phyloP scores from a whole-genome alignment of 2,329 filamentous ascomycete species.

The Alternaria sp. region DNA sequence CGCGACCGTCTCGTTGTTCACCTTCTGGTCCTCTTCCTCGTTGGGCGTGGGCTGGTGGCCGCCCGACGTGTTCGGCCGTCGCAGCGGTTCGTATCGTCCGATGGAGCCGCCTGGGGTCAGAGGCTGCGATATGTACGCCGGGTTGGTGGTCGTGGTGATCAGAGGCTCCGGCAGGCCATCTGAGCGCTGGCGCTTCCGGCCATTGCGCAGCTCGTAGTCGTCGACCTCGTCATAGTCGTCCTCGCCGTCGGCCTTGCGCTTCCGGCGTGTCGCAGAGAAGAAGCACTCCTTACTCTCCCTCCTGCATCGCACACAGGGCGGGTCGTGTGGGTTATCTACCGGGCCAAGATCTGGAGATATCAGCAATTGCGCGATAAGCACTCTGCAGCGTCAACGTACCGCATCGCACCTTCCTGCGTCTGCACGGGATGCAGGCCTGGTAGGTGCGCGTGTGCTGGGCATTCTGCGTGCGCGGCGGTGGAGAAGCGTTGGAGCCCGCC shows the following conservation, averaged over 20 bases:
- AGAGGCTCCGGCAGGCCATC: conserved; percentile 50
- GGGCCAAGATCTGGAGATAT: conserved; percentile 36
- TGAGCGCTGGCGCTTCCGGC: conserved; percentile 69
- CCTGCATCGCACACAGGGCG: conserved; percentile 90
- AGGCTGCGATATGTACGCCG: conserved; percentile 55
- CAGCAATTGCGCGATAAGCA: background rate
- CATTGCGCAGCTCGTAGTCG: conserved; percentile 75
- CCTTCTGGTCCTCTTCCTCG: conserved; percentile 62
- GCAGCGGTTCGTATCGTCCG: conserved; percentile 70
- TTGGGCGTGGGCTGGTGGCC: conserved; percentile 28
- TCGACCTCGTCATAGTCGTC: conserved; percentile 53
- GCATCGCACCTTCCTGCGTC: conserved; percentile 64
- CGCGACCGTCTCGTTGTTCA: conserved; percentile 65
- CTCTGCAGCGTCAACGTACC: conserved; percentile 44
- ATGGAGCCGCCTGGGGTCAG: conserved; percentile 70
- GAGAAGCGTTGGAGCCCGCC: conserved; percentile 31
- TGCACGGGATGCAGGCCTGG: conserved; percentile 60
- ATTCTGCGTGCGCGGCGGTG: conserved; percentile 21
- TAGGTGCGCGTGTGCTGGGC: conserved; percentile 47
- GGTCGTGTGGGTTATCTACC: conserved; percentile 92
- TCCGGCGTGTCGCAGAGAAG: conserved; percentile 92
- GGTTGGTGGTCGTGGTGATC: conserved; percentile 22
- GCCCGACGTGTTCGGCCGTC: conserved; percentile 59
- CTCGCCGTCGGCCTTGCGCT: conserved; percentile 72
- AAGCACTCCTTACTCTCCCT: conserved; percentile 96